Conservation (phyloP, 1,284 basidiomycete genomes). For the Ustilago tritici region DNA sequence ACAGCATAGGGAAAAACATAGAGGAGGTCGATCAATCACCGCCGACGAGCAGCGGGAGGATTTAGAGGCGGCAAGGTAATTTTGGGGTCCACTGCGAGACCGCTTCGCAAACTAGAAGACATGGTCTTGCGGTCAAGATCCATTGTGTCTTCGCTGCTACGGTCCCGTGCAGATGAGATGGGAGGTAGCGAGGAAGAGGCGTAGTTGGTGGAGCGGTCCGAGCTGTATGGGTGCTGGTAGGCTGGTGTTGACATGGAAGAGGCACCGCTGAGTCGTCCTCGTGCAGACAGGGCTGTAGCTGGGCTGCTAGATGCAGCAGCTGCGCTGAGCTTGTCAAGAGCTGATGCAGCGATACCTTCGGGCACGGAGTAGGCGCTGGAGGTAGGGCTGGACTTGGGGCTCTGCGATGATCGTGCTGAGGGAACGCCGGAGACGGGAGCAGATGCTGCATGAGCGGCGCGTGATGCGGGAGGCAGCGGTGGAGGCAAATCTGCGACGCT, state of each 20-base stretch:
- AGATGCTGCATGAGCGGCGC: constrained; percentile 27
- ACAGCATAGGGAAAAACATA: background rate
- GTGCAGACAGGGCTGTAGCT: constrained; percentile 28
- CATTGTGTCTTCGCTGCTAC: constrained; percentile 31
- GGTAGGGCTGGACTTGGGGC: constrained; percentile 53
- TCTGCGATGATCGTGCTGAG: constrained; percentile 50
- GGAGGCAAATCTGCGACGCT: constrained; percentile 23
- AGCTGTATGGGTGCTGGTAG: constrained; percentile 54
- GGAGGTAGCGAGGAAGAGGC: constrained; percentile 37
- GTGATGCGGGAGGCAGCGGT: constrained; percentile 20
- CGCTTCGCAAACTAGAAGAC: constrained; percentile 29
- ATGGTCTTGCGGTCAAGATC: constrained; percentile 44
- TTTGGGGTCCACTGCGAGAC: constrained; percentile 32
- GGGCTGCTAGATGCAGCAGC: constrained; percentile 21
- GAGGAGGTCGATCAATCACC: constrained; percentile 12
- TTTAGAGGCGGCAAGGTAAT: constrained; percentile 47
- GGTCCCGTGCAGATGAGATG: constrained; percentile 43
- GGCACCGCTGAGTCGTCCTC: constrained; percentile 33
- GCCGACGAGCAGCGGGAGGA: constrained; percentile 24
- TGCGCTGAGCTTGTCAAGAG: constrained; percentile 39
- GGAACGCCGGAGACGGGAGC: constrained; percentile 44
- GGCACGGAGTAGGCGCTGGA: constrained; percentile 47
- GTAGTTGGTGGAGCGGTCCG: constrained; percentile 52
- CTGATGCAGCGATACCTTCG: constrained; percentile 41
- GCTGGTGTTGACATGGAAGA: constrained; percentile 17